phyloP scores from a whole-genome alignment of 352 stramenopile species.

The Phytophthora crassamura region DNA sequence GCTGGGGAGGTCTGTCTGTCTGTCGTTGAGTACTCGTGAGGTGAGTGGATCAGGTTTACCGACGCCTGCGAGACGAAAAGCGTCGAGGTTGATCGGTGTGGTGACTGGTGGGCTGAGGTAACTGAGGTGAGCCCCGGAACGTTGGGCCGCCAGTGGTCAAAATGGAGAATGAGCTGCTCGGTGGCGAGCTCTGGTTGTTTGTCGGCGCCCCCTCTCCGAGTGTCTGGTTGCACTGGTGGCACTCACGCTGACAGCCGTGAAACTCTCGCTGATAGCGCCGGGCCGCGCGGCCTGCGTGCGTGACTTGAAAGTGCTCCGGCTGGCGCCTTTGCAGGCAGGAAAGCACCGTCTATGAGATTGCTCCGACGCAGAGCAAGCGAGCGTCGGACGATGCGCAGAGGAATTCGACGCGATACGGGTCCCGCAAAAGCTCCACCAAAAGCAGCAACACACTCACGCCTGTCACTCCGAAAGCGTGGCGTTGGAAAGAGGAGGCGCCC shows the following conservation, averaged over 20 bases:
- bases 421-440: conserved; percentile 9
- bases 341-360: conserved; percentile 44
- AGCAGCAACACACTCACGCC: conserved; percentile 1
- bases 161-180: conserved; percentile 41
- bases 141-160: conserved; percentile 27
- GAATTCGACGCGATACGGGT: conserved; percentile 21
- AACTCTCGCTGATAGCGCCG: conserved; percentile 38
- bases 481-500: conserved; percentile 24
- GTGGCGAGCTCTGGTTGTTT: conserved; percentile 12
- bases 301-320: conserved; percentile 22
- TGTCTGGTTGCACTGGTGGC: conserved; percentile 43
- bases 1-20: conserved; percentile 9
- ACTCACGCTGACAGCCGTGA: conserved; percentile 43
- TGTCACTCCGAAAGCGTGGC: conserved; percentile 3
- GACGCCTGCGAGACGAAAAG: conserved; percentile 25
- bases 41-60: conserved; percentile 20
- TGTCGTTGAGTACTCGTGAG: conserved; percentile 14
- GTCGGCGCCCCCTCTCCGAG: conserved; percentile 16
- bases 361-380: conserved; percentile 26
- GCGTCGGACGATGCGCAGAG: conserved; percentile 23
- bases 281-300: conserved; percentile 22
- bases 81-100: conserved; percentile 13
- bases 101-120: conserved; percentile 15
- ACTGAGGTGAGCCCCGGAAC: conserved; percentile 15
- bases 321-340: conserved; percentile 20